These are phyloP conservation scores for Penicillium sp. DNA, from an alignment of 2,329 filamentous ascomycete genomes.

Conservation along the genomic window DNA sequence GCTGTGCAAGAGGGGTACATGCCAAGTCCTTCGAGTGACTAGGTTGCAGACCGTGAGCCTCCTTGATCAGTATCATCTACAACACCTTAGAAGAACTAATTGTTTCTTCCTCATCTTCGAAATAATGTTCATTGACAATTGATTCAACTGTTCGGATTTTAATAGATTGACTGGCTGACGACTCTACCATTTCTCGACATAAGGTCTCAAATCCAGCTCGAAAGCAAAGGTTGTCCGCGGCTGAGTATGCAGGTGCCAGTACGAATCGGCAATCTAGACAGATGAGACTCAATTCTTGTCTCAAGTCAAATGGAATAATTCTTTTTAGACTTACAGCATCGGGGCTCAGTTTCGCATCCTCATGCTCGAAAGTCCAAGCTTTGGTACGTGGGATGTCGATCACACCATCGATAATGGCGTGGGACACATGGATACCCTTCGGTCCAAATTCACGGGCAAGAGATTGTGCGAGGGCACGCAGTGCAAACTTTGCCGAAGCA, in stretches of 20 bases:
- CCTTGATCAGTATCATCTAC: background rate
- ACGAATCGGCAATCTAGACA: slow-evolving; percentile 76
- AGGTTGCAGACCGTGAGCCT: background rate
- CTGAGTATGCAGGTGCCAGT: slow-evolving; percentile 82
- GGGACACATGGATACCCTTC: slow-evolving; percentile 76
- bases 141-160: background rate
- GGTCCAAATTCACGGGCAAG: slow-evolving; percentile 82
- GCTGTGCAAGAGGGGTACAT: background rate
- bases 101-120: background rate
- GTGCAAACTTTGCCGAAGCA: slow-evolving; percentile 75
- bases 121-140: background rate
- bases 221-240: slow-evolving; percentile 75
- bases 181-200: slow-evolving; percentile 74
- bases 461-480: slow-evolving; percentile 70
- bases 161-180: background rate
- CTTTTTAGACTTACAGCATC: slow-evolving; percentile 60
- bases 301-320: too few species aligned
- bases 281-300: background rate
- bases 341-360: slow-evolving; percentile 68
- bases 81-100: background rate
- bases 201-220: slow-evolving; percentile 77
- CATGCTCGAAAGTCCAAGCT: slow-evolving; percentile 54
- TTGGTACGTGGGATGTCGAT: slow-evolving; percentile 77
- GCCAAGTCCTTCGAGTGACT: background rate
- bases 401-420: slow-evolving; percentile 78